Conservation (phyloP, 176 grass and related monocot species). For the Poa pratensis region DNA sequence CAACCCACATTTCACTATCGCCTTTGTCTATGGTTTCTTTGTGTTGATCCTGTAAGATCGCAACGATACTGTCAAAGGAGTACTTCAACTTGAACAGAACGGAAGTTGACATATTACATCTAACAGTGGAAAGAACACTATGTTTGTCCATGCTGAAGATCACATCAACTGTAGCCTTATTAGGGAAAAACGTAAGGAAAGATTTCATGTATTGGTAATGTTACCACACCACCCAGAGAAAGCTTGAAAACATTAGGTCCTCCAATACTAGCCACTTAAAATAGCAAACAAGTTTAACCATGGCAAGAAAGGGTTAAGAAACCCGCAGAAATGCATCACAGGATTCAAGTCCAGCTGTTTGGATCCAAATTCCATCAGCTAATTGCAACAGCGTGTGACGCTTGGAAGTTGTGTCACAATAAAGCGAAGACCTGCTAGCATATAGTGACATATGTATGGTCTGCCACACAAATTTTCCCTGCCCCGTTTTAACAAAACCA, state of each 20-base stretch:
- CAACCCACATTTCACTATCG: slow-evolving; percentile 39
- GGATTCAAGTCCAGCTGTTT: not conserved
- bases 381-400: not conserved
- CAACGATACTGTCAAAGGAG: slow-evolving; percentile 2
- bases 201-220: not conserved
- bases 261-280: not conserved
- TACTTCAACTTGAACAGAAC: slow-evolving; percentile 14
- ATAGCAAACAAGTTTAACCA: slow-evolving; percentile 17
- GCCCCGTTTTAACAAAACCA: not conserved
- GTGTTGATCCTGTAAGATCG: slow-evolving; percentile 43
- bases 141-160: slow-evolving; percentile 1
- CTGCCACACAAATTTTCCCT: not conserved
- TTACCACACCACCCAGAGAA: not conserved
- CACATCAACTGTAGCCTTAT: slow-evolving; percentile 13
- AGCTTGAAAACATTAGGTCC: not conserved
- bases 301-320: not conserved
- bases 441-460: not conserved
- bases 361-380: slow-evolving; percentile 10
- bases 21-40: slow-evolving; percentile 43
- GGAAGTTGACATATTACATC: slow-evolving; percentile 2
- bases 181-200: slow-evolving; percentile 3
- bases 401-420: not conserved
- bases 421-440: not conserved
- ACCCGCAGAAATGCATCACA: not conserved
- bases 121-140: not conserved